phyloP scores from a whole-genome alignment of 352 stramenopile genomes.

The Phytophthora lateralis region DNA sequence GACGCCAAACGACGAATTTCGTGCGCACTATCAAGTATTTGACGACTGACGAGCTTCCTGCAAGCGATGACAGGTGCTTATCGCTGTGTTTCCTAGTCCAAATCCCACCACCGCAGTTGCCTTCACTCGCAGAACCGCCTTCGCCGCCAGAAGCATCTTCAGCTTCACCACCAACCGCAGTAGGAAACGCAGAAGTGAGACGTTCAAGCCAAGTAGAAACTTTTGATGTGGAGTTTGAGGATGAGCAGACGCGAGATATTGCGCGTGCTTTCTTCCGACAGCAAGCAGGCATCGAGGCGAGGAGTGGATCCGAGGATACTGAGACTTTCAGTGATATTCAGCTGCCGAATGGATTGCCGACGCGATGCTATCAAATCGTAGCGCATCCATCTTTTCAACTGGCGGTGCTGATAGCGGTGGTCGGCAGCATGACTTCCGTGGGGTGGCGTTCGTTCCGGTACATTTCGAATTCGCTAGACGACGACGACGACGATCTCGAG shows the following conservation, averaged over 20 bases:
- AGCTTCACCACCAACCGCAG: background rate
- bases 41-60: slow-evolving; percentile 41
- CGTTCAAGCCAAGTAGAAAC: slow-evolving; percentile 19
- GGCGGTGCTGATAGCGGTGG: slow-evolving; percentile 64
- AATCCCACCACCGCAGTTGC: background rate
- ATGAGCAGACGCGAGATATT: slow-evolving; percentile 50
- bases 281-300: slow-evolving; percentile 50
- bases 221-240: slow-evolving; percentile 81
- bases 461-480: slow-evolving; percentile 45
- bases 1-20: slow-evolving; percentile 80
- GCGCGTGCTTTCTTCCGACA: slow-evolving; percentile 66
- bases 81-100: slow-evolving; percentile 48
- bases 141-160: background rate
- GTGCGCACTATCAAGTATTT: slow-evolving; percentile 87
- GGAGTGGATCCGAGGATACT: slow-evolving; percentile 37
- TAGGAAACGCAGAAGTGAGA: background rate
- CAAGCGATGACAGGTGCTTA: slow-evolving; percentile 71
- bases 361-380: slow-evolving; percentile 67
- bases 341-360: slow-evolving; percentile 51
- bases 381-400: slow-evolving; percentile 80
- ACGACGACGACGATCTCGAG: slow-evolving; percentile 41
- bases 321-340: slow-evolving; percentile 41
- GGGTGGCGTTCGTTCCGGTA: slow-evolving; percentile 62
- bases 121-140: background rate
- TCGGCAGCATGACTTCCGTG: slow-evolving; percentile 73